Percentiles rank a stretch among this genome's conserved stretches.
phyloP scores from a whole-genome alignment of 176 grass and related monocot species.

The Ensete ventricosum region DNA sequence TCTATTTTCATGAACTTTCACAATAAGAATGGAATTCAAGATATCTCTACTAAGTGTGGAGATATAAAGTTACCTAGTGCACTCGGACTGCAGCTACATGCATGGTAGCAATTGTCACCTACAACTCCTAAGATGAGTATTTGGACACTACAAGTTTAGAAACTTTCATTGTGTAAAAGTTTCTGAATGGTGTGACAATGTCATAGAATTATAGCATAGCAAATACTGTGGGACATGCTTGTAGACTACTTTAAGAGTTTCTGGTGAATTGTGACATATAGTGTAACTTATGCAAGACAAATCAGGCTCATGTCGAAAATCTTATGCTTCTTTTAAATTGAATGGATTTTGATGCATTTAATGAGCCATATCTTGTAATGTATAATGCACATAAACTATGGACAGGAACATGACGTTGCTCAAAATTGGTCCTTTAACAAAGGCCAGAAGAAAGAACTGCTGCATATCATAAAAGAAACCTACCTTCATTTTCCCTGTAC shows the following conservation, averaged over 20 bases:
- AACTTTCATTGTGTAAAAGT: background rate
- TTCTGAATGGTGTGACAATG: background rate
- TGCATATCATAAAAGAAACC: background rate
- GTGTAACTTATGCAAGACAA: too few relatives aligned
- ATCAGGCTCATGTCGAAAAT: too few relatives aligned
- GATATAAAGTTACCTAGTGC: too few relatives aligned
- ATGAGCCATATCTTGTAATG: background rate
- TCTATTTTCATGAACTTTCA: too few relatives aligned
- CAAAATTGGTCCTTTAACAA: background rate
- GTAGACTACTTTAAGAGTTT: background rate
- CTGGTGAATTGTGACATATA: background rate
- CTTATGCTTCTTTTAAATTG: too few relatives aligned
- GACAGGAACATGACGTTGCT: background rate
- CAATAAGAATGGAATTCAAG: too few relatives aligned
- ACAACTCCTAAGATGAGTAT: too few relatives aligned
- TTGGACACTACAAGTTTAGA: too few relatives aligned
- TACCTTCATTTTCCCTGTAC: constrained; percentile 99
- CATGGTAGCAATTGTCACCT: too few relatives aligned
- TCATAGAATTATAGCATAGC: background rate
- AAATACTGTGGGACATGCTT: background rate
- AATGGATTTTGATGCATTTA: background rate
- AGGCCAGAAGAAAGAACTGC: background rate
- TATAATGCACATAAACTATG: background rate
- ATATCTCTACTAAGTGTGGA: too few relatives aligned
- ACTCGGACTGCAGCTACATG: too few relatives aligned